Evolutionary conservation across 2,329 filamentous ascomycete genomes (phyloP).

Genomic region (Diaporthe vaccinii): DNA sequence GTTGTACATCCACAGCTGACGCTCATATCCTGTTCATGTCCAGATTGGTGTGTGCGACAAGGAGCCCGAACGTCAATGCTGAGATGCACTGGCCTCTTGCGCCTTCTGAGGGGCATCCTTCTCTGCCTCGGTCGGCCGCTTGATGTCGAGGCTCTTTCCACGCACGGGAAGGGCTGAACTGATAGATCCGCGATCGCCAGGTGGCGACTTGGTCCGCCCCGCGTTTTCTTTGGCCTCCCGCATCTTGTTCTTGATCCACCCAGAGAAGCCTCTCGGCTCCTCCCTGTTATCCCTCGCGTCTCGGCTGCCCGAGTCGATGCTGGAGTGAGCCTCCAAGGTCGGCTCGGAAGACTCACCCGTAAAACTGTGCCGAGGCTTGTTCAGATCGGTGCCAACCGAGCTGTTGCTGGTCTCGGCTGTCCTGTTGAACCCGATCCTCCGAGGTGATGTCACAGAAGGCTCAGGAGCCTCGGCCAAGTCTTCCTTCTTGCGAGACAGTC

Average conservation of each 20-base stretch:
- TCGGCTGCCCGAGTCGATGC: constrained; percentile 50
- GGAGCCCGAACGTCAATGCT: constrained; percentile 11
- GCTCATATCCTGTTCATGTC: constrained; percentile 22
- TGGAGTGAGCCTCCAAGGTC: constrained; percentile 55
- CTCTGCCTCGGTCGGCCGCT: constrained; percentile 55
- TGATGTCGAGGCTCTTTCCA: constrained; percentile 64
- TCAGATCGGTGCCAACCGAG: constrained; percentile 74
- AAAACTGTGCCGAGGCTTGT: constrained; percentile 63
- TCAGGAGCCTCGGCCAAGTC: constrained; percentile 62
- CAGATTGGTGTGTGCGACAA: neutral
- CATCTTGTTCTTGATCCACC: constrained; percentile 73
- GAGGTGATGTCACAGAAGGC: constrained; percentile 58
- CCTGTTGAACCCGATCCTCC: constrained; percentile 68
- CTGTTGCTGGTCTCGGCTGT: constrained; percentile 76
- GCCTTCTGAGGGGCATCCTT: constrained; percentile 38
- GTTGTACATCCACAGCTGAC: constrained; percentile 35
- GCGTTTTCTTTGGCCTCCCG: constrained; percentile 70
- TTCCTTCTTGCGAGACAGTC: constrained; percentile 77
- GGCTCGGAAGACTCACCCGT: constrained; percentile 66
- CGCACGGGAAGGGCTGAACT: constrained; percentile 53
- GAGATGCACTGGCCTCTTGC: constrained; percentile 35
- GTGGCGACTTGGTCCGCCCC: constrained; percentile 70
- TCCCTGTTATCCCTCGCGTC: constrained; percentile 58
- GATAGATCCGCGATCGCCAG: constrained; percentile 52
- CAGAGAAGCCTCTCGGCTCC: constrained; percentile 65